Evolutionary conservation across 805 yeast genomes (phyloP).

Genomic region (Pichia sporocuriosa): DNA sequence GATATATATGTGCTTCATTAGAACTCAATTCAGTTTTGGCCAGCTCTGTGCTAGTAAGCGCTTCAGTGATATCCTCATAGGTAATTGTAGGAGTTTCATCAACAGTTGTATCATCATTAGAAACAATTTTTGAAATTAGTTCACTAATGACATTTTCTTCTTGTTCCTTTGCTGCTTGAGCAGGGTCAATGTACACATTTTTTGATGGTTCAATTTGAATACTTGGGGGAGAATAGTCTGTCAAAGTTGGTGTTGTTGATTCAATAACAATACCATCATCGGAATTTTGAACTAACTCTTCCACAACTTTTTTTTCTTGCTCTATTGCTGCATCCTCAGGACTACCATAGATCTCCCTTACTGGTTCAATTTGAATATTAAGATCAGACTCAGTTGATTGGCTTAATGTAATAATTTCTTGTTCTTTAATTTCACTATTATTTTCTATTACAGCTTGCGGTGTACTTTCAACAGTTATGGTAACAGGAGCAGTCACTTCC

Average conservation of each 20-base stretch:
- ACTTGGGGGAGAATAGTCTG: too few relatives aligned
- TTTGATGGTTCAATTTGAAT: constrained; percentile 10
- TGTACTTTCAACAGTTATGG: not conserved
- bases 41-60: too few relatives aligned
- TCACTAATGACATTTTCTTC: too few relatives aligned
- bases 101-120: too few relatives aligned
- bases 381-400: not conserved
- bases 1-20: too few relatives aligned
- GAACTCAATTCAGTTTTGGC: too few relatives aligned
- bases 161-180: not conserved
- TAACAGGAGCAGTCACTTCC: not conserved
- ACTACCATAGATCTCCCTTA: constrained; percentile 1
- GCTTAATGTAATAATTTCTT: not conserved
- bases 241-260: too few relatives aligned
- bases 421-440: too few relatives aligned
- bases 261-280: not conserved
- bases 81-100: too few relatives aligned
- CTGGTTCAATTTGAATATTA: constrained; percentile 9
- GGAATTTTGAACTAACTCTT: not conserved
- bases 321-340: not conserved
- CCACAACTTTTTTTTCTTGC: not conserved
- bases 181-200: not conserved
- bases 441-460: too few relatives aligned
- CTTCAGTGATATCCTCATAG: too few relatives aligned
- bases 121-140: too few relatives aligned